Evolutionary conservation across 2,329 filamentous ascomycete genomes (phyloP).

Genomic region (Whalleya microplaca): DNA sequence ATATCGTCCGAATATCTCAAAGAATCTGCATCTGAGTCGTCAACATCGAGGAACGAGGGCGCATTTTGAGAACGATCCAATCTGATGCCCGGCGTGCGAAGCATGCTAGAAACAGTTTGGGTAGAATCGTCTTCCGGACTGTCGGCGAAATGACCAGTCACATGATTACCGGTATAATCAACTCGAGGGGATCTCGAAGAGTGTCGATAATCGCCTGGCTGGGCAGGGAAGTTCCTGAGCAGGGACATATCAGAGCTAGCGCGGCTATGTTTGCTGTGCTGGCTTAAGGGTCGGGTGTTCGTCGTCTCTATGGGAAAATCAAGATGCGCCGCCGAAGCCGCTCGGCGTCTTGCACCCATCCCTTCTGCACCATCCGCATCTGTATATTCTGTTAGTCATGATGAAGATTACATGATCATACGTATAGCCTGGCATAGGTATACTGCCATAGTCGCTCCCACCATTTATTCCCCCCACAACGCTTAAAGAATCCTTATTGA

Average conservation of each 20-base stretch:
- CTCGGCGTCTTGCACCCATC: conserved; percentile 54
- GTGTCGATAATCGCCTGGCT: conserved; percentile 49
- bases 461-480: neutral
- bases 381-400: conserved; percentile 16
- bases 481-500: neutral
- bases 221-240: conserved; percentile 56
- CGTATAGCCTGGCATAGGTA: neutral
- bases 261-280: conserved; percentile 69
- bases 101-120: conserved; percentile 53
- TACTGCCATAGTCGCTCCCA: neutral
- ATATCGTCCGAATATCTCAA: conserved; percentile 69
- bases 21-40: conserved; percentile 72
- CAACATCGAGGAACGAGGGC: conserved; percentile 67
- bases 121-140: conserved; percentile 49
- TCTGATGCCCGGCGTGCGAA: conserved; percentile 56
- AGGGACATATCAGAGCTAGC: conserved; percentile 72
- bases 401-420: neutral
- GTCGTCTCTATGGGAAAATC: conserved; percentile 56
- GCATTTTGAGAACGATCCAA: conserved; percentile 49
- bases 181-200: conserved; percentile 51
- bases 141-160: conserved; percentile 41
- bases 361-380: conserved; percentile 46
- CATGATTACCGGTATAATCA: conserved; percentile 45
- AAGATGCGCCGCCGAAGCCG: conserved; percentile 65
- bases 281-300: conserved; percentile 57